A percentile compares a stretch with the other conserved stretches of the same genome.
These are phyloP conservation scores for Paratinospora sagittata DNA, from an alignment of 164 flowering plant genomes.

Conservation along the genomic window DNA sequence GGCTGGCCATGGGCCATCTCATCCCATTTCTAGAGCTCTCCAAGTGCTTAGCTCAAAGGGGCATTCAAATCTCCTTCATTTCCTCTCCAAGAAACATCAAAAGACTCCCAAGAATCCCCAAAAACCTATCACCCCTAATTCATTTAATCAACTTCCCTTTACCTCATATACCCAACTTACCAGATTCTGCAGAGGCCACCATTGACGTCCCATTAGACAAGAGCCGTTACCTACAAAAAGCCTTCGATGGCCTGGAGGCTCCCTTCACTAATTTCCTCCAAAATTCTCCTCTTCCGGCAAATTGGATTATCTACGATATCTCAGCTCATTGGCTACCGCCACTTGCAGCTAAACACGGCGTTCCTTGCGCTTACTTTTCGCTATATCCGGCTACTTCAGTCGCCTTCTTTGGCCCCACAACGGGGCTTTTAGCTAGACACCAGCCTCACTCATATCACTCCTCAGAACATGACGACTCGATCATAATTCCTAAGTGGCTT, in stretches of 20 bases:
- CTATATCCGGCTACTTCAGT: no score
- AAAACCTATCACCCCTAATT: not conserved
- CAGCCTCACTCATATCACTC: no score
- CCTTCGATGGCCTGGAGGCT: constrained; percentile 6
- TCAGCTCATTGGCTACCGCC: no score
- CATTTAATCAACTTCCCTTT: constrained; percentile 5
- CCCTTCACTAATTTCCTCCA: not conserved
- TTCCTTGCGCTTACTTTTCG: no score
- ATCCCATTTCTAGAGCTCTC: constrained; percentile 18
- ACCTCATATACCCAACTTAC: constrained; percentile 16
- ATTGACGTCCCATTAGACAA: constrained; percentile 18
- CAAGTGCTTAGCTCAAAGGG: constrained; percentile 12
- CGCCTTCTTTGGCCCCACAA: no score
- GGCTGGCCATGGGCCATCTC: constrained; percentile 16
- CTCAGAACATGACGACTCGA: not conserved
- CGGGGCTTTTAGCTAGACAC: no score
- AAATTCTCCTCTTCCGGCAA: no score
- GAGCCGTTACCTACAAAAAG: constrained; percentile 6
- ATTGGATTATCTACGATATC: no score
- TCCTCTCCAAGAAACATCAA: no score
- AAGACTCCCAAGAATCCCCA: constrained; percentile 23
- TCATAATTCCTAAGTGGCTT: constrained; percentile 8
- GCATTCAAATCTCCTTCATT: no score
- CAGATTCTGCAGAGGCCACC: constrained; percentile 24
- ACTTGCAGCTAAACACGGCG: no score